phyloP scores from a whole-genome alignment of 352 stramenopile genomes.

The Globisporangium paroecandrum region DNA sequence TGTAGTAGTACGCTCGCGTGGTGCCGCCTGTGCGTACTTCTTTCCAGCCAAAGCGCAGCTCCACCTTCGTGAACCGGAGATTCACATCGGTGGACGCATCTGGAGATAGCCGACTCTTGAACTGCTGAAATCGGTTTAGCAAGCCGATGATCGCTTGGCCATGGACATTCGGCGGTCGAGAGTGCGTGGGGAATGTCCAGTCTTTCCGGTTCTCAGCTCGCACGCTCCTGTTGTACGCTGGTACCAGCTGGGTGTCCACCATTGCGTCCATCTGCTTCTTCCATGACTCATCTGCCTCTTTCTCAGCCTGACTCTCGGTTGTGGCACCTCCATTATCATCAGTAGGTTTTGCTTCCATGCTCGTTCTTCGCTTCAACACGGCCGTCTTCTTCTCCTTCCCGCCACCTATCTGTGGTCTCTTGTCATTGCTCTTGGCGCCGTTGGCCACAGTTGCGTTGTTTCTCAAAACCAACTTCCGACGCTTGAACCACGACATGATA shows the following conservation, averaged over 20 bases:
- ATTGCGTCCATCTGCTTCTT: constrained; percentile 15
- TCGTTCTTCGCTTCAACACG: background rate
- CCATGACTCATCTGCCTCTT: constrained; percentile 7
- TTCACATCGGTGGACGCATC: constrained; percentile 14
- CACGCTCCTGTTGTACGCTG: constrained; percentile 54
- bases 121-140: constrained; percentile 30
- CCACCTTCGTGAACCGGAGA: constrained; percentile 48
- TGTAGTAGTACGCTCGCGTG: constrained; percentile 43
- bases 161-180: constrained; percentile 51
- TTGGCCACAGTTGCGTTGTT: background rate
- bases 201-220: constrained; percentile 45
- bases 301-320: background rate
- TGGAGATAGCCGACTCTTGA: constrained; percentile 28
- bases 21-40: constrained; percentile 20
- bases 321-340: background rate
- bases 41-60: constrained; percentile 69
- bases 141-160: constrained; percentile 39
- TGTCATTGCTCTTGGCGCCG: background rate
- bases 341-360: background rate
- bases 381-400: background rate
- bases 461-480: background rate
- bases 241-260: constrained; percentile 18
- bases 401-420: background rate
- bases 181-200: constrained; percentile 43
- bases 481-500: constrained; percentile 26